A percentile compares a stretch with the other conserved stretches of the same genome.
These are phyloP conservation scores for apple (Malus domestica) DNA, from an alignment of 306 rosid species.

Conservation along the genomic window ASM211411v1 NC_041803.1:6330501-6331000, in stretches of 20 bases:
- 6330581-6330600: conserved; percentile 89
- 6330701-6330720: conserved; percentile 97
- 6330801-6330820: conserved; percentile 89
- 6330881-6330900: not conserved
- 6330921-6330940: not conserved
- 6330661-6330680: not conserved
- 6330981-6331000: conserved; percentile 42
- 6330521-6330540: conserved; percentile 71
- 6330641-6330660: not conserved
- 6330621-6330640: conserved; percentile 31
- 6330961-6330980: conserved; percentile 53
- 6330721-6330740: conserved; percentile 85
- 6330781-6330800: conserved; percentile 91
- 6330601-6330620: conserved; percentile 80
- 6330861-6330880: not conserved
- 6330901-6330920: not conserved
- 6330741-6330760: conserved; percentile 82
- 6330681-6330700: conserved; percentile 12
- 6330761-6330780: conserved; percentile 89
- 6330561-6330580: conserved; percentile 61
- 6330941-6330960: conserved; percentile 44
- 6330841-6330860: not conserved
- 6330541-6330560: conserved; percentile 76
- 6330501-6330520: conserved; percentile 72
- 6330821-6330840: conserved; percentile 63